Evolutionary conservation across 192 early-diverging fungal genomes (phyloP).

Genomic region (Gaertneriomyces sp.): DNA sequence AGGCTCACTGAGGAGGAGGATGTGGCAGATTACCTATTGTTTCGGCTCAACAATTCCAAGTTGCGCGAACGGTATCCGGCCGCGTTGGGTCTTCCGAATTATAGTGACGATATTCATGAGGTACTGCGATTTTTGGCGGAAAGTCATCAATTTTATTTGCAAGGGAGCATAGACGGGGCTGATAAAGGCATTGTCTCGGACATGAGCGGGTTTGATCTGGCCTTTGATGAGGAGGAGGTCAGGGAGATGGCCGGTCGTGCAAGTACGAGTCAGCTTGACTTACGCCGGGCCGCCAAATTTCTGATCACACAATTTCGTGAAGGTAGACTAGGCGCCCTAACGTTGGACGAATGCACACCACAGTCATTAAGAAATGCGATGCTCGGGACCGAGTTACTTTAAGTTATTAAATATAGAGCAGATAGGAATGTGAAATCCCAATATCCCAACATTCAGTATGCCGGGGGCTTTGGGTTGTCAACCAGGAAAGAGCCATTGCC

Average conservation of each 20-base stretch:
- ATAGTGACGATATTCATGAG: slow-evolving; percentile 69
- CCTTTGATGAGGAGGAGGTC: slow-evolving; percentile 25
- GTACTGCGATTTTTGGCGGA: slow-evolving; percentile 60
- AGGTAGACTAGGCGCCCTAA: slow-evolving; percentile 75
- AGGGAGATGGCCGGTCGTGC: slow-evolving; percentile 10
- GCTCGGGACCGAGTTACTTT: not conserved
- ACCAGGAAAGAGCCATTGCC: too few relatives aligned
- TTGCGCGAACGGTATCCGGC: slow-evolving; percentile 42
- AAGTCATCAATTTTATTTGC: slow-evolving; percentile 8
- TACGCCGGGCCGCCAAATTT: slow-evolving; percentile 62
- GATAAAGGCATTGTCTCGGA: not conserved
- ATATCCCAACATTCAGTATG: too few relatives aligned
- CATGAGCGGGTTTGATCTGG: slow-evolving; percentile 3
- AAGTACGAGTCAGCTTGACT: slow-evolving; percentile 63
- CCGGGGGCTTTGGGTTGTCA: too few relatives aligned
- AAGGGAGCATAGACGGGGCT: not conserved
- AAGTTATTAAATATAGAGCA: not conserved
- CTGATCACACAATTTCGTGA: slow-evolving; percentile 78
- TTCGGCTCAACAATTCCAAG: slow-evolving; percentile 62
- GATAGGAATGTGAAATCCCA: too few relatives aligned
- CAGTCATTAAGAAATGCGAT: too few relatives aligned
- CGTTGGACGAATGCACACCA: slow-evolving; percentile 69
- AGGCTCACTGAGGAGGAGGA: slow-evolving; percentile 73
- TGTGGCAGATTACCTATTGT: slow-evolving; percentile 89
- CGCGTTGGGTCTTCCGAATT: slow-evolving; percentile 52